Percentiles rank a stretch among this genome's conserved stretches.
phyloP scores from a whole-genome alignment of 495 filamentous ascomycete species.

The Lasiosphaeria miniovina region DNA sequence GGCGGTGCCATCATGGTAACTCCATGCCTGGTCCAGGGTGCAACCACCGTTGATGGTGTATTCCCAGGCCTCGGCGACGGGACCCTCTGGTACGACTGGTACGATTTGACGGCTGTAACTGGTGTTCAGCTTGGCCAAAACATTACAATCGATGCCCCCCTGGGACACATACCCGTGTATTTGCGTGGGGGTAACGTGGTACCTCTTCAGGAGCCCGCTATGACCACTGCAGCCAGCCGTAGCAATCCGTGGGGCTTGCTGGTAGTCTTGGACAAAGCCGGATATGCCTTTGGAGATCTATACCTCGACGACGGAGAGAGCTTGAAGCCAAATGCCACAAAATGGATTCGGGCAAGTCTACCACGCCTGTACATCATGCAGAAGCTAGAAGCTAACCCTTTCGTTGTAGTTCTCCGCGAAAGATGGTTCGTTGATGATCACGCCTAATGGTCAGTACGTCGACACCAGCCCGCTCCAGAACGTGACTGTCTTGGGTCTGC shows the following conservation, averaged over 20 bases:
- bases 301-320: conserved; percentile 87
- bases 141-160: conserved; percentile 67
- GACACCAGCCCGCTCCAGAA: conserved; percentile 62
- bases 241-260: conserved; percentile 68
- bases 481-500: conserved; percentile 65
- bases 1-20: conserved; percentile 68
- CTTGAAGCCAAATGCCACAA: conserved; percentile 53
- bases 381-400: background rate
- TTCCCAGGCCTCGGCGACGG: conserved; percentile 68
- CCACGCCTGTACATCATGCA: background rate
- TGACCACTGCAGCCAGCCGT: conserved; percentile 65
- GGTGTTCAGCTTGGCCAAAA: conserved; percentile 57
- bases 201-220: conserved; percentile 65
- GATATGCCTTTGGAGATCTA: conserved; percentile 60
- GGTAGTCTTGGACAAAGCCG: conserved; percentile 55
- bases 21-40: conserved; percentile 67
- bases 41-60: conserved; percentile 64
- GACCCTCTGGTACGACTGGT: conserved; percentile 80
- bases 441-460: conserved; percentile 50
- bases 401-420: conserved; percentile 49
- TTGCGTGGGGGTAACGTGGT: conserved; percentile 68
- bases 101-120: conserved; percentile 54
- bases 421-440: conserved; percentile 44
- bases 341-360: conserved; percentile 52
- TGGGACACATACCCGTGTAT: conserved; percentile 78